Percentiles rank a stretch among this genome's conserved stretches.
Conservation (phyloP, 345 rosid species). For the Streptanthus diversifolius region DNA sequence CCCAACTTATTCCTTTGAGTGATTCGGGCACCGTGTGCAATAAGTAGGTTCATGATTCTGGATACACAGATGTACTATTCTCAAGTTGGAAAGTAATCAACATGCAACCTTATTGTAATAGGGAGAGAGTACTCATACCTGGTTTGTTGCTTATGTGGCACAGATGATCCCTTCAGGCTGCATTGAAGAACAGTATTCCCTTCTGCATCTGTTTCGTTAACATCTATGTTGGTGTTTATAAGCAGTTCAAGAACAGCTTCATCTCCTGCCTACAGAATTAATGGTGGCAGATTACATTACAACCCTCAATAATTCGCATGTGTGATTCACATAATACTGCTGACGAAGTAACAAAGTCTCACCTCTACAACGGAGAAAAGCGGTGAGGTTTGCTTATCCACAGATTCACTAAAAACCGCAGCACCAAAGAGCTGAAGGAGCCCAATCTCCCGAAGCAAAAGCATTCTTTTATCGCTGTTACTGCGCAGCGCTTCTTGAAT, state of each 20-base stretch:
- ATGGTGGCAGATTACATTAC: neutral
- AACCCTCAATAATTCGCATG: neutral
- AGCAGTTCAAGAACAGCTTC: slow-evolving; percentile 64
- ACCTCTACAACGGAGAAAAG: slow-evolving; percentile 63
- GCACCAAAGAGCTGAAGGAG: slow-evolving; percentile 72
- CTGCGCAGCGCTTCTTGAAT: slow-evolving; percentile 49
- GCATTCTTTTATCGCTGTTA: slow-evolving; percentile 47
- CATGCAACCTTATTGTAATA: neutral
- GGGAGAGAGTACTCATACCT: slow-evolving; percentile 41
- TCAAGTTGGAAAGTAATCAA: slow-evolving; percentile 3
- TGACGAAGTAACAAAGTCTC: neutral
- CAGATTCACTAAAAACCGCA: slow-evolving; percentile 26
- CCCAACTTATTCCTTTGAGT: slow-evolving; percentile 67
- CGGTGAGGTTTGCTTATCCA: slow-evolving; percentile 48
- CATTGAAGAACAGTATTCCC: slow-evolving; percentile 80
- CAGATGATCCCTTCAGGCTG: slow-evolving; percentile 53
- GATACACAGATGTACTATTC: slow-evolving; percentile 7
- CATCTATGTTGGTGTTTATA: slow-evolving; percentile 50
- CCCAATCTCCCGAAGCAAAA: slow-evolving; percentile 62
- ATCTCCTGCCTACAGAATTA: slow-evolving; percentile 58
- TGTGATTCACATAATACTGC: neutral
- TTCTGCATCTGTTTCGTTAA: slow-evolving; percentile 62
- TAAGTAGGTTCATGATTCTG: slow-evolving; percentile 63
- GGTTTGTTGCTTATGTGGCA: slow-evolving; percentile 51
- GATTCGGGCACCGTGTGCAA: slow-evolving; percentile 57